Evolutionary conservation across 2,329 filamentous ascomycete species (phyloP).

Genomic region (Apiospora malaysiana): DNA sequence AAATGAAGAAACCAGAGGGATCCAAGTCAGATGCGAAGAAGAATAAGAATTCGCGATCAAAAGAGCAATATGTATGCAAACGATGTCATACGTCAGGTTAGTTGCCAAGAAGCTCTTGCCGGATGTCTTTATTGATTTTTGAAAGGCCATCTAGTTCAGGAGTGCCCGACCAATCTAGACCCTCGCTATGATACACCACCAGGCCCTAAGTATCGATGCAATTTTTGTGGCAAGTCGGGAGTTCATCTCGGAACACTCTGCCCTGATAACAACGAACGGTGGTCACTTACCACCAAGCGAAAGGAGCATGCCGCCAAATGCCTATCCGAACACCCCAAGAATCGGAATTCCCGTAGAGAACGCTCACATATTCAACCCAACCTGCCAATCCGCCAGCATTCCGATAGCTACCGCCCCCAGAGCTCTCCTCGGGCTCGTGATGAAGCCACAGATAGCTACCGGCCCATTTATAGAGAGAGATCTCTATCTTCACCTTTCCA

Average conservation of each 20-base stretch:
- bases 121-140: neutral
- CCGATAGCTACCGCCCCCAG: slow-evolving; percentile 5
- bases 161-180: slow-evolving; percentile 51
- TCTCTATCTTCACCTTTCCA: neutral
- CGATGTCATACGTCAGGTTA: slow-evolving; percentile 41
- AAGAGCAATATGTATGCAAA: slow-evolving; percentile 37
- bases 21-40: neutral
- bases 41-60: neutral
- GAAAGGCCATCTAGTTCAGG: slow-evolving; percentile 46
- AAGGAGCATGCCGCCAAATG: neutral
- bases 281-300: slow-evolving; percentile 7
- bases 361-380: neutral
- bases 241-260: slow-evolving; percentile 45
- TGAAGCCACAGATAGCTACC: slow-evolving; percentile 3
- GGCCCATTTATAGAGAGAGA: neutral
- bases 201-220: slow-evolving; percentile 39
- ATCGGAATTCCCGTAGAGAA: slow-evolving; percentile 10
- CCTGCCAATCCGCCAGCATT: slow-evolving; percentile 5
- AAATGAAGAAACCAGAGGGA: neutral
- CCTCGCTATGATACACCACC: slow-evolving; percentile 43
- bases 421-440: neutral
- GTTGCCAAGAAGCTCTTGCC: slow-evolving; percentile 14
- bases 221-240: slow-evolving; percentile 41
- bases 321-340: neutral
- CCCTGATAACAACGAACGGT: slow-evolving; percentile 39